These are phyloP conservation scores for Actinomortierella wolfii DNA, from an alignment of 371 early-diverging fungal species.

Conservation along the genomic window DNA sequence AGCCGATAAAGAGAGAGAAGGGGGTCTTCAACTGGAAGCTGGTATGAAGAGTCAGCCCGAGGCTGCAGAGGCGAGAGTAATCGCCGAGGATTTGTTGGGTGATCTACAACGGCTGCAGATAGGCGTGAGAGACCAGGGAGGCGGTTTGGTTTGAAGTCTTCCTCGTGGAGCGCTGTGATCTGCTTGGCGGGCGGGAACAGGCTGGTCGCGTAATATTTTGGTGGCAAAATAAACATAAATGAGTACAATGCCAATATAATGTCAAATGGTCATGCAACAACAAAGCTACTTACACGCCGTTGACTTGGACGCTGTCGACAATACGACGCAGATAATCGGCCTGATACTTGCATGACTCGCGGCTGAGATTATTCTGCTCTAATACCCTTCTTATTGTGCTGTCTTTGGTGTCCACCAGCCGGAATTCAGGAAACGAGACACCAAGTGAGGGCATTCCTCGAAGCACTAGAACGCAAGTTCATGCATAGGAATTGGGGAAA, in stretches of 20 bases:
- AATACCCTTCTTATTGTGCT: slow-evolving; percentile 2
- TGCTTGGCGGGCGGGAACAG: slow-evolving; percentile 19
- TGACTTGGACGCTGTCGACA: slow-evolving; percentile 14
- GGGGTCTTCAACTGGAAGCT: slow-evolving; percentile 21
- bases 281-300: slow-evolving; percentile 22
- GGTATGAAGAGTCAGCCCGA: not conserved
- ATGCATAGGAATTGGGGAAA: no score
- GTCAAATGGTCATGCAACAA: no score
- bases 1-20: slow-evolving; percentile 11
- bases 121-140: slow-evolving; percentile 14
- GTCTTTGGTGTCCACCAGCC: slow-evolving; percentile 13
- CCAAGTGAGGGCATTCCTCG: slow-evolving; percentile 29
- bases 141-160: not conserved
- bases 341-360: slow-evolving; percentile 14
- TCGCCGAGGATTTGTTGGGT: slow-evolving; percentile 1
- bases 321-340: slow-evolving; percentile 18
- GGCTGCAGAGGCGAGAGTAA: not conserved
- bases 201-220: slow-evolving; percentile 5
- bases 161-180: slow-evolving; percentile 8
- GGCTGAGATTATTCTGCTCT: slow-evolving; percentile 6
- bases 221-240: not conserved
- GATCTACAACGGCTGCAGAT: slow-evolving; percentile 14
- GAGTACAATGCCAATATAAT: not conserved
- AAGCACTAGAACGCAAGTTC: slow-evolving; percentile 10
- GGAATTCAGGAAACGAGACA: slow-evolving; percentile 21